Percentiles rank a stretch among this genome's conserved stretches.
Evolutionary conservation across 2,329 filamentous ascomycete genomes (phyloP).

Genomic region (Chrysoporthe austroafricana): DNA sequence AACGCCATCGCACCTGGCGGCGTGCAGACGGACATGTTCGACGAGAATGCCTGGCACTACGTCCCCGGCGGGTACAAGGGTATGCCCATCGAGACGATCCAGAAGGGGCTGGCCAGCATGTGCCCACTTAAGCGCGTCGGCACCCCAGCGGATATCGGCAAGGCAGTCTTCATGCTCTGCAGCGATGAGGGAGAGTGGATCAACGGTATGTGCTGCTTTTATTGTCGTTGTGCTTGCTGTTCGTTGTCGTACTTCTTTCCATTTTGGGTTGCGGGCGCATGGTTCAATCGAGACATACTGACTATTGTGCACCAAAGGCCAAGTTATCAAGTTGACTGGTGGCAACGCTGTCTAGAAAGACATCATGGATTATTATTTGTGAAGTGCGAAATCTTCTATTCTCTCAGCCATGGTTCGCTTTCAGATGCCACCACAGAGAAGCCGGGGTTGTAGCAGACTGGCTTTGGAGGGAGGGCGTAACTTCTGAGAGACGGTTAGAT

Average conservation of each 20-base stretch:
- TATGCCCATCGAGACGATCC: slow-evolving; percentile 57
- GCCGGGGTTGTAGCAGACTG: neutral
- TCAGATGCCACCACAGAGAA: neutral
- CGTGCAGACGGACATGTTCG: slow-evolving; percentile 79
- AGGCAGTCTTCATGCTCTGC: slow-evolving; percentile 59
- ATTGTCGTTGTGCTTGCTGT: neutral
- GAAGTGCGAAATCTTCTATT: neutral
- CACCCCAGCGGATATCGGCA: slow-evolving; percentile 61
- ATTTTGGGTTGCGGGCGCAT: neutral
- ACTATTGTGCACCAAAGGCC: slow-evolving; percentile 35
- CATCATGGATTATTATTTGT: neutral
- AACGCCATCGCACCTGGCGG: slow-evolving; percentile 75
- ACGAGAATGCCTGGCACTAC: slow-evolving; percentile 70
- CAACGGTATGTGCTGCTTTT: slow-evolving; percentile 53
- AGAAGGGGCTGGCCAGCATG: slow-evolving; percentile 56
- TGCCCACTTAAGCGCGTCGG: slow-evolving; percentile 65
- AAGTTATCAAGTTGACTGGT: slow-evolving; percentile 46
- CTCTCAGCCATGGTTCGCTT: neutral
- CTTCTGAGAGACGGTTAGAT: neutral
- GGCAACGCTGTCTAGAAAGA: slow-evolving; percentile 37
- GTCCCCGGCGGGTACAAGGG: slow-evolving; percentile 59
- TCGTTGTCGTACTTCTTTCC: slow-evolving; percentile 6
- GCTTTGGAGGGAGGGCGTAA: neutral
- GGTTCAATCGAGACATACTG: slow-evolving; percentile 11
- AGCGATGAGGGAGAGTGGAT: slow-evolving; percentile 66